Conservation (phyloP, 1,284 basidiomycete genomes). For the Moesziomyces aphidis region DNA sequence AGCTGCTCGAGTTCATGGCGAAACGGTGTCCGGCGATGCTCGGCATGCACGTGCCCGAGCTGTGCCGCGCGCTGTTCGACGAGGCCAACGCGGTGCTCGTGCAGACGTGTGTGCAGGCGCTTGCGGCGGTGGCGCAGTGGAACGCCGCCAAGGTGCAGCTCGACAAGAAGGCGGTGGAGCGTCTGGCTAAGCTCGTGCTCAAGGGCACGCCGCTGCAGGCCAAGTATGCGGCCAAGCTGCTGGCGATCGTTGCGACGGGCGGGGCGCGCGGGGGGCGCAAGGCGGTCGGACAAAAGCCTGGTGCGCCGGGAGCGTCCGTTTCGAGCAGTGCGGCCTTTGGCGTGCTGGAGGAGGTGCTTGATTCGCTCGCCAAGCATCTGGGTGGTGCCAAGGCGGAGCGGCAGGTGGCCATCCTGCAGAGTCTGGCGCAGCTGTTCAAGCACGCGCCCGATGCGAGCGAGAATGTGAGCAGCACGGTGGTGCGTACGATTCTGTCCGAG, state of each 20-base stretch:
- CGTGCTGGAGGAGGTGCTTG: constrained; percentile 52
- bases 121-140: constrained; percentile 35
- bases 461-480: constrained; percentile 79
- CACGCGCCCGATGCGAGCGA: constrained; percentile 81
- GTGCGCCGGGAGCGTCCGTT: constrained; percentile 25
- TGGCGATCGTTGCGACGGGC: constrained; percentile 71
- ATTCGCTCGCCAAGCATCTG: constrained; percentile 76
- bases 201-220: constrained; percentile 78
- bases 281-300: constrained; percentile 20
- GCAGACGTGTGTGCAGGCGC: constrained; percentile 71
- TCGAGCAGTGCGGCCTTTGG: constrained; percentile 35
- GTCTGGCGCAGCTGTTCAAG: constrained; percentile 80
- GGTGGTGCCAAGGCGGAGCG: constrained; percentile 72
- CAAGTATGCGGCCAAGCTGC: constrained; percentile 86
- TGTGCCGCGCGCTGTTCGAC: constrained; percentile 76
- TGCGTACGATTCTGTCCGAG: constrained; percentile 76
- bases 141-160: constrained; percentile 33
- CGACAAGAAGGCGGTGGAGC: constrained; percentile 73
- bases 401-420: constrained; percentile 78
- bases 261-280: constrained; percentile 30
- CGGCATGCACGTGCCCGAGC: constrained; percentile 79
- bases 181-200: constrained; percentile 75
- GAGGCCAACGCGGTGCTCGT: constrained; percentile 75
- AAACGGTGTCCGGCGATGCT: constrained; percentile 82
- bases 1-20: constrained; percentile 74